Evolutionary conservation across 371 early-diverging fungal species (phyloP).

Genomic region (Capillidium heterosporum): DNA sequence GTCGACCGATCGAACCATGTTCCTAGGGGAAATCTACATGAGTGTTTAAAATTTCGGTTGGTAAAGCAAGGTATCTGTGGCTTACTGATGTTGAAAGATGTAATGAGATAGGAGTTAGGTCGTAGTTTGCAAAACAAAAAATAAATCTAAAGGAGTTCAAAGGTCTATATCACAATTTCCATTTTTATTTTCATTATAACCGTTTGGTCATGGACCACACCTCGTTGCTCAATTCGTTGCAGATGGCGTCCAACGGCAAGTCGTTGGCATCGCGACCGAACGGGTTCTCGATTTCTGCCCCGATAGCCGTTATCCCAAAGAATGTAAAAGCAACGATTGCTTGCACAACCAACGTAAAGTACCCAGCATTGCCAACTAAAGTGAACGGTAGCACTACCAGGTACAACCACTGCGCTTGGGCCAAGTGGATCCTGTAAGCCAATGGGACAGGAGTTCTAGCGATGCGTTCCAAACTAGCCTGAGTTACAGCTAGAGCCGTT

Average conservation of each 20-base stretch:
- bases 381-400: conserved; percentile 41
- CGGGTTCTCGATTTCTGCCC: conserved; percentile 49
- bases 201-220: not conserved
- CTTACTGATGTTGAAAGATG: no score
- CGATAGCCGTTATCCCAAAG: conserved; percentile 47
- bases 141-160: no score
- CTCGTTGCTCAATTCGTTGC: not conserved
- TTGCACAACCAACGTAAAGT: conserved; percentile 25
- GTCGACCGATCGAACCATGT: conserved; percentile 73
- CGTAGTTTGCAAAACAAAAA: no score
- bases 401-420: conserved; percentile 44
- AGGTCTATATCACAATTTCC: no score
- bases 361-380: conserved; percentile 15
- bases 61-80: no score
- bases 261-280: conserved; percentile 52
- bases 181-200: not conserved
- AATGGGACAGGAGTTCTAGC: conserved; percentile 56
- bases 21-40: conserved; percentile 44
- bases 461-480: conserved; percentile 31
- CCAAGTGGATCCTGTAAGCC: conserved; percentile 55
- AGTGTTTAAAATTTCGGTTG: no score
- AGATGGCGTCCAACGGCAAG: conserved; percentile 16
- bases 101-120: no score
- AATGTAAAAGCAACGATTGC: conserved; percentile 43
- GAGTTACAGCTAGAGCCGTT: not conserved